Conservation (phyloP, 768 basidiomycete species). For the Tylopilus cervinicoccineus region DNA sequence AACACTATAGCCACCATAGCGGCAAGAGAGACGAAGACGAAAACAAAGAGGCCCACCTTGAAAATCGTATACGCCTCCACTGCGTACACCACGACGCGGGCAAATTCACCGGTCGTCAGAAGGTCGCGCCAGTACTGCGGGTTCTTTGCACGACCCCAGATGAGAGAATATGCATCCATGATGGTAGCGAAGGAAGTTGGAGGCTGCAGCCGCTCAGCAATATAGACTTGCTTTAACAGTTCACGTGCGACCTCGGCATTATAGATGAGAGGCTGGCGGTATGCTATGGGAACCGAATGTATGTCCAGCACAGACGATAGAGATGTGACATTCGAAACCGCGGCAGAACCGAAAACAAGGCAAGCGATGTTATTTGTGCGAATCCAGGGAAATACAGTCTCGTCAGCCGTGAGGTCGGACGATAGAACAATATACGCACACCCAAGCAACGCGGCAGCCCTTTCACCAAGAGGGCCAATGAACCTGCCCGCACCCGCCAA, state of each 20-base stretch:
- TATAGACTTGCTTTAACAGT: conserved; percentile 70
- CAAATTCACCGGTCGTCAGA: conserved; percentile 60
- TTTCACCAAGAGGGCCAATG: conserved; percentile 49
- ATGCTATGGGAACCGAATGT: conserved; percentile 40
- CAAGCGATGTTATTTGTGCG: not conserved
- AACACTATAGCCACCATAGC: not conserved
- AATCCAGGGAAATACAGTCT: not conserved
- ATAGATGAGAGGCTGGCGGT: conserved; percentile 74
- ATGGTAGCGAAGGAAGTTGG: conserved; percentile 56
- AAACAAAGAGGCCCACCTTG: conserved; percentile 49
- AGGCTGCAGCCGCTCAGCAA: conserved; percentile 57
- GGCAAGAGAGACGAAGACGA: not conserved
- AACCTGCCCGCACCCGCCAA: conserved; percentile 48
- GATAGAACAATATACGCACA: conserved; percentile 31
- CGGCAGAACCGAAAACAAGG: not conserved
- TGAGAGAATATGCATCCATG: conserved; percentile 54
- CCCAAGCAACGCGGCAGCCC: conserved; percentile 54
- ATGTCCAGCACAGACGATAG: not conserved
- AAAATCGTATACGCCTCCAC: conserved; percentile 89
- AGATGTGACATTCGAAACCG: not conserved
- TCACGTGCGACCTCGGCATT: conserved; percentile 77
- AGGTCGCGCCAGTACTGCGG: conserved; percentile 59
- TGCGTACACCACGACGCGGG: conserved; percentile 67
- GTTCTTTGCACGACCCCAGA: conserved; percentile 61
- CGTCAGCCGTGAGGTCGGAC: conserved; percentile 1